Evolutionary conservation across 1,284 basidiomycete species (phyloP).

Genomic region (Neolentinus lepideus): DNA sequence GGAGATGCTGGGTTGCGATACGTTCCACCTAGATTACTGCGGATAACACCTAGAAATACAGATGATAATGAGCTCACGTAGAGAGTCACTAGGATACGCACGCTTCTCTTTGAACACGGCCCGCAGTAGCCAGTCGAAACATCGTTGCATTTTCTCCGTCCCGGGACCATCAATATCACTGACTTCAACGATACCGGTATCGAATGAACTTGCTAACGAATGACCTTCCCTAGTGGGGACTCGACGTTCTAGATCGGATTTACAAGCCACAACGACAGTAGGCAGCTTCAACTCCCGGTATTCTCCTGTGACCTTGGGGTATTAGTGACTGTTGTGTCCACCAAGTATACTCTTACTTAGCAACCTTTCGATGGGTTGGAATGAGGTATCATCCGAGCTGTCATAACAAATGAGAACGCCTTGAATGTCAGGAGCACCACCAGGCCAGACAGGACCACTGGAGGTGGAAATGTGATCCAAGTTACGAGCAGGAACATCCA

Average conservation of each 20-base stretch:
- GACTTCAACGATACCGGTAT: conserved; percentile 67
- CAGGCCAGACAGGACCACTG: conserved; percentile 24
- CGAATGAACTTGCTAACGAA: conserved; percentile 41
- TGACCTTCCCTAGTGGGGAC: conserved; percentile 50
- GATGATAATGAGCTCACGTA: not conserved
- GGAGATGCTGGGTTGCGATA: conserved; percentile 70
- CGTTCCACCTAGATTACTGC: conserved; percentile 21
- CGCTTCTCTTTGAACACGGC: conserved; percentile 49
- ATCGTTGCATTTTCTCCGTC: conserved; percentile 55
- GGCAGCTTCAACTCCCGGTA: conserved; percentile 51
- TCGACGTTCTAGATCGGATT: conserved; percentile 53
- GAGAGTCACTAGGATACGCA: conserved; percentile 21
- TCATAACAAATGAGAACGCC: conserved; percentile 75
- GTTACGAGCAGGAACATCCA: conserved; percentile 28
- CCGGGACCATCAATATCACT: conserved; percentile 40
- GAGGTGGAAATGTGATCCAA: conserved; percentile 15
- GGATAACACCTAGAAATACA: not conserved
- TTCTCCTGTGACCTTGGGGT: conserved; percentile 12
- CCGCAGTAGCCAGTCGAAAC: conserved; percentile 60
- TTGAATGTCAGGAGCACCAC: conserved; percentile 51
- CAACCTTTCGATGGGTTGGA: conserved; percentile 51
- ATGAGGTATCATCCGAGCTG: conserved; percentile 50
- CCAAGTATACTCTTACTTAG: conserved; percentile 41
- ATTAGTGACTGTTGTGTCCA: conserved; percentile 30
- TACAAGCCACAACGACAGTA: conserved; percentile 68